These are phyloP conservation scores for Vigna mungo DNA, from an alignment of 306 rosid genomes.

Conservation along the genomic window DNA sequence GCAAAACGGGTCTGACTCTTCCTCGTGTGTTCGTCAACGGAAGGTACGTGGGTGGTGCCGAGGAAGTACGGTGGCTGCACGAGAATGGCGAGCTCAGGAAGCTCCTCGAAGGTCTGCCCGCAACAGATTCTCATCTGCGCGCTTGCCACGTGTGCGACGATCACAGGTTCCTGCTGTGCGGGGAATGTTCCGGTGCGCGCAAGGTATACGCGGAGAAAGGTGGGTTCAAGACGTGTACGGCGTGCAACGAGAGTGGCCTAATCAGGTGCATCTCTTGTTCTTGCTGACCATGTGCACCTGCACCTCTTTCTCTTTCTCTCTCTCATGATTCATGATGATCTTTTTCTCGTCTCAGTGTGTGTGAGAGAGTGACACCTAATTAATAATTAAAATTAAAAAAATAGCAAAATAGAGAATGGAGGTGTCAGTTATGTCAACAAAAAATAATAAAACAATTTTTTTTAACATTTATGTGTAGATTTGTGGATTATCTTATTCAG, in stretches of 20 bases:
- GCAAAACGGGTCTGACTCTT: constrained; percentile 48
- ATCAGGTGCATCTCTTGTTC: constrained; percentile 88
- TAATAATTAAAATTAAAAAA: constrained; percentile 15
- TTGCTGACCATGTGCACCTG: constrained; percentile 55
- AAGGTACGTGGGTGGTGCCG: constrained; percentile 83
- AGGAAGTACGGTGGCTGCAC: constrained; percentile 73
- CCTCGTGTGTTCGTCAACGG: constrained; percentile 91
- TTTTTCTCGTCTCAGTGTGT: not conserved
- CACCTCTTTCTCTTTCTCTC: constrained; percentile 39
- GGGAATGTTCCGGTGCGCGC: constrained; percentile 79
- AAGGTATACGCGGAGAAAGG: constrained; percentile 71
- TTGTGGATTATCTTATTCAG: constrained; percentile 21
- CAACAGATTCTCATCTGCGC: constrained; percentile 50
- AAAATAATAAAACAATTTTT: not conserved
- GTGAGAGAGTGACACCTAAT: constrained; percentile 9
- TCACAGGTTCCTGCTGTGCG: constrained; percentile 73
- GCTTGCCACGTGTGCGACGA: constrained; percentile 78
- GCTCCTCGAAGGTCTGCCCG: constrained; percentile 79
- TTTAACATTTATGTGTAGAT: not conserved
- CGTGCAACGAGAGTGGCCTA: constrained; percentile 86
- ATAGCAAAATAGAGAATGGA: not conserved
- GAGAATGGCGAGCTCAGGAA: constrained; percentile 94
- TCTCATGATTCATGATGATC: constrained; percentile 11
- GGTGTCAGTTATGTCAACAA: constrained; percentile 8
- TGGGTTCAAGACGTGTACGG: constrained; percentile 74